These are phyloP conservation scores for Cytospora schulzeri DNA, from an alignment of 2,329 filamentous ascomycete genomes.

Conservation along the genomic window DNA sequence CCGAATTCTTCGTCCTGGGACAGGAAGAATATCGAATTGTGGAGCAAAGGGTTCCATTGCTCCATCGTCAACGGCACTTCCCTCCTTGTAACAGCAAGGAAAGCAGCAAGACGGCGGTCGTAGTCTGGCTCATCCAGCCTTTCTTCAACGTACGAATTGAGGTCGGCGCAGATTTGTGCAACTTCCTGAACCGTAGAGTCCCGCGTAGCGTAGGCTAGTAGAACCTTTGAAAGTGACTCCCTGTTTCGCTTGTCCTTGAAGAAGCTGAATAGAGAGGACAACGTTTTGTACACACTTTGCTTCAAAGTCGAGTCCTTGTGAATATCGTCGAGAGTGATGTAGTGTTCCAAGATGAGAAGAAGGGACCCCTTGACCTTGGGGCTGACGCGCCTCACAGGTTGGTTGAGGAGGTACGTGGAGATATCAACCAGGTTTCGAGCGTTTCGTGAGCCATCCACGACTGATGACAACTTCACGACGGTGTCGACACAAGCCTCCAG, in stretches of 20 bases:
- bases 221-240: slow-evolving; percentile 70
- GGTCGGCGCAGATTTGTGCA: slow-evolving; percentile 70
- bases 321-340: slow-evolving; percentile 67
- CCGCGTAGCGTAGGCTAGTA: slow-evolving; percentile 69
- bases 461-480: slow-evolving; percentile 73
- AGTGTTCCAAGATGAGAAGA: slow-evolving; percentile 77
- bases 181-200: slow-evolving; percentile 63
- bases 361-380: slow-evolving; percentile 82
- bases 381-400: slow-evolving; percentile 81
- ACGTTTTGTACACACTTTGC: slow-evolving; percentile 68
- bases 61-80: slow-evolving; percentile 62
- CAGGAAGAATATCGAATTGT: slow-evolving; percentile 88
- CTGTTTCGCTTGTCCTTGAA: slow-evolving; percentile 83
- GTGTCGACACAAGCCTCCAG: slow-evolving; percentile 78
- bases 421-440: slow-evolving; percentile 79
- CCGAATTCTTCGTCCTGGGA: slow-evolving; percentile 86
- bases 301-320: slow-evolving; percentile 60
- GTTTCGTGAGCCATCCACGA: slow-evolving; percentile 69
- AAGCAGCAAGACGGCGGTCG: slow-evolving; percentile 76
- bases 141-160: slow-evolving; percentile 76
- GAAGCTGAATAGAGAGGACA: slow-evolving; percentile 84
- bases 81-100: slow-evolving; percentile 69
- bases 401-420: slow-evolving; percentile 77
- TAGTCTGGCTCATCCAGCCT: slow-evolving; percentile 88
- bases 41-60: slow-evolving; percentile 85